Conservation (phyloP, 1,284 basidiomycete species). For the Cryptococcus wingfieldii region DNA sequence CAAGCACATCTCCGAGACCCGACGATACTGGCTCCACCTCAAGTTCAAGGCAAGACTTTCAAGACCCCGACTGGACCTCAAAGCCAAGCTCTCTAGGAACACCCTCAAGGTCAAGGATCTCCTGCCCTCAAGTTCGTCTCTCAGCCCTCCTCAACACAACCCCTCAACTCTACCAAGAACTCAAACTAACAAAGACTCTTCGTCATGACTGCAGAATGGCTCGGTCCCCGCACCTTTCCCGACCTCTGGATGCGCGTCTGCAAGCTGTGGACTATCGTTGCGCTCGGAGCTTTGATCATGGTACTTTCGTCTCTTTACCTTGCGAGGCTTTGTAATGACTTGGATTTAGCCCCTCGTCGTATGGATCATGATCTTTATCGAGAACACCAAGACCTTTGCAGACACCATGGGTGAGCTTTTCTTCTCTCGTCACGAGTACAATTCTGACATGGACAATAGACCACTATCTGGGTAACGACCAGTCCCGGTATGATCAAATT, state of each 20-base stretch:
- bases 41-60: not conserved
- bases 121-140: not conserved
- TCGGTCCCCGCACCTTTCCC: slow-evolving; percentile 17
- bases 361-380: slow-evolving; percentile 29
- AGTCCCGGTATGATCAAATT: slow-evolving; percentile 15
- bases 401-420: slow-evolving; percentile 22
- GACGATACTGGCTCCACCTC: not conserved
- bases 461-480: slow-evolving; percentile 32
- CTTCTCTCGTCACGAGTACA: not conserved
- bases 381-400: slow-evolving; percentile 27
- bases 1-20: not conserved
- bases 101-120: not conserved
- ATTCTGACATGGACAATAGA: slow-evolving; percentile 1
- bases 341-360: slow-evolving; percentile 13
- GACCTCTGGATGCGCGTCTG: slow-evolving; percentile 17
- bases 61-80: too few species aligned
- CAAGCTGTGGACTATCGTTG: slow-evolving; percentile 28
- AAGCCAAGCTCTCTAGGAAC: too few species aligned
- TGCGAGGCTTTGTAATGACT: not conserved
- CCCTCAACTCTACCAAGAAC: not conserved
- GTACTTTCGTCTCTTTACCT: slow-evolving; percentile 8
- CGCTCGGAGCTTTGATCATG: slow-evolving; percentile 29
- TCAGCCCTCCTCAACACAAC: not conserved
- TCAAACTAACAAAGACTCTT: not conserved
- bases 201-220: slow-evolving; percentile 11